phyloP scores from a whole-genome alignment of 2,329 filamentous ascomycete genomes.

The Fusarium albidum region DNA sequence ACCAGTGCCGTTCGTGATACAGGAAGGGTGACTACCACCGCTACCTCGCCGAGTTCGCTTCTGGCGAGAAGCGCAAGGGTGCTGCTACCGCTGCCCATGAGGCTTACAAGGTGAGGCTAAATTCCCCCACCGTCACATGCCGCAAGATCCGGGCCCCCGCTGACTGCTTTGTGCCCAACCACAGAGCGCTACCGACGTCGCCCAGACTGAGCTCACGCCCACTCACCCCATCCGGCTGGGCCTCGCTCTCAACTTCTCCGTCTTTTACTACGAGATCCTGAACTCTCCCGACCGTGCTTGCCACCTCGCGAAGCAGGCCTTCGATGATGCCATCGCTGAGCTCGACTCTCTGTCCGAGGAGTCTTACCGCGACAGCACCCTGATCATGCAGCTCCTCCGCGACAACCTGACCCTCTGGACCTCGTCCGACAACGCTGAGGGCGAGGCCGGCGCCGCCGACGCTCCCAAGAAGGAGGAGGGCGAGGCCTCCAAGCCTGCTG shows the following conservation, averaged over 20 bases:
- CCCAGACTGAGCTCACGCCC: slow-evolving; percentile 94
- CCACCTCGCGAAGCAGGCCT: slow-evolving; percentile 98
- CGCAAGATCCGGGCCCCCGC: slow-evolving; percentile 36
- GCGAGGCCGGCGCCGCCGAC: slow-evolving; percentile 68
- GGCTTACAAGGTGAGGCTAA: slow-evolving; percentile 87
- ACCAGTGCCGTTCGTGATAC: slow-evolving; percentile 29
- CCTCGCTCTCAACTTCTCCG: slow-evolving; percentile 97
- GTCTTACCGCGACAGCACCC: slow-evolving; percentile 97
- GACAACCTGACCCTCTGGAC: slow-evolving; percentile 99
- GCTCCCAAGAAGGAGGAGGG: slow-evolving; percentile 68
- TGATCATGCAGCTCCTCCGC: slow-evolving; percentile 99
- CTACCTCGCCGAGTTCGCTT: slow-evolving; percentile 91
- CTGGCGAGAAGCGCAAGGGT: slow-evolving; percentile 88
- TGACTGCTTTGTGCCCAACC: slow-evolving; percentile 27
- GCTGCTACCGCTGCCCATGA: slow-evolving; percentile 88
- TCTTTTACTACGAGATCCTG: slow-evolving; percentile 99
- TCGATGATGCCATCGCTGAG: slow-evolving; percentile 97
- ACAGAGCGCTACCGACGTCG: slow-evolving; percentile 95
- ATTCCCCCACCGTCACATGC: slow-evolving; percentile 37
- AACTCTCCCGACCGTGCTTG: slow-evolving; percentile 98
- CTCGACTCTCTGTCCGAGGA: slow-evolving; percentile 97
- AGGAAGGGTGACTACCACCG: slow-evolving; percentile 98
- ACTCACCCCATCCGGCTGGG: slow-evolving; percentile 98
- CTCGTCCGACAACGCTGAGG: slow-evolving; percentile 87
- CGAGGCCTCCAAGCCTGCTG: slow-evolving; percentile 52